A percentile compares a stretch with the other conserved stretches of the same genome.
These are phyloP conservation scores for Mycosarcoma mackinlayi DNA, from an alignment of 1,284 basidiomycete genomes.

Conservation along the genomic window DNA sequence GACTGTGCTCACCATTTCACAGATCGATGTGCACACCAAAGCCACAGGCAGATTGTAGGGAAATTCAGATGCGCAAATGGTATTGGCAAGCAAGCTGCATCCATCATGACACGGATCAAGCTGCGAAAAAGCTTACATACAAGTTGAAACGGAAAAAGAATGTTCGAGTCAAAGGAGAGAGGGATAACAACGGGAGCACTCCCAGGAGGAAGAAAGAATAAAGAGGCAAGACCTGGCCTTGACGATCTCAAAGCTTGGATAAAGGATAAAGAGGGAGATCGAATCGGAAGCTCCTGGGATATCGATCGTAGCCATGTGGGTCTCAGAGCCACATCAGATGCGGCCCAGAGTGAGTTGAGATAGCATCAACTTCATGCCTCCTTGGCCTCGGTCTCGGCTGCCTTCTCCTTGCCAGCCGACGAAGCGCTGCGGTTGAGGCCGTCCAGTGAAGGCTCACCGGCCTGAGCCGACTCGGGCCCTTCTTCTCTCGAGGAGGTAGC, in stretches of 20 bases:
- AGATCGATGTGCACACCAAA: too few relatives aligned
- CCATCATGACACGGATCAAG: too few relatives aligned
- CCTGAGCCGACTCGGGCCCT: constrained; percentile 50
- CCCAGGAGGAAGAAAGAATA: constrained; percentile 15
- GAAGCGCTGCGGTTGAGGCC: constrained; percentile 46
- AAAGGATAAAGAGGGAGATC: constrained; percentile 13
- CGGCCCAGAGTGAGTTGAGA: background rate
- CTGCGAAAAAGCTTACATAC: too few relatives aligned
- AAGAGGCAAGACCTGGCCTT: background rate
- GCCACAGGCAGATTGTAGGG: too few relatives aligned
- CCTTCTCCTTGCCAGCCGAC: constrained; percentile 55
- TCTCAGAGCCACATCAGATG: constrained; percentile 2
- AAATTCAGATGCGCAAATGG: too few relatives aligned
- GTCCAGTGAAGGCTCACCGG: constrained; percentile 59
- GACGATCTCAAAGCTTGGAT: constrained; percentile 10
- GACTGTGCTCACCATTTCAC: too few relatives aligned
- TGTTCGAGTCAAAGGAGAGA: too few relatives aligned
- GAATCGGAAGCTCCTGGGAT: constrained; percentile 49
- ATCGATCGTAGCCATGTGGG: constrained; percentile 22
- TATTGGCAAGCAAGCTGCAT: too few relatives aligned
- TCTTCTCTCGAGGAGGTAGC: constrained; percentile 76
- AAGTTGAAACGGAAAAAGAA: background rate
- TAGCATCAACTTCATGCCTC: constrained; percentile 30
- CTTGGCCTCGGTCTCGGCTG: constrained; percentile 46
- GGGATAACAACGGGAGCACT: constrained; percentile 47